phyloP scores from a whole-genome alignment of 208 protist species.

The Leishmania arabica region DNA sequence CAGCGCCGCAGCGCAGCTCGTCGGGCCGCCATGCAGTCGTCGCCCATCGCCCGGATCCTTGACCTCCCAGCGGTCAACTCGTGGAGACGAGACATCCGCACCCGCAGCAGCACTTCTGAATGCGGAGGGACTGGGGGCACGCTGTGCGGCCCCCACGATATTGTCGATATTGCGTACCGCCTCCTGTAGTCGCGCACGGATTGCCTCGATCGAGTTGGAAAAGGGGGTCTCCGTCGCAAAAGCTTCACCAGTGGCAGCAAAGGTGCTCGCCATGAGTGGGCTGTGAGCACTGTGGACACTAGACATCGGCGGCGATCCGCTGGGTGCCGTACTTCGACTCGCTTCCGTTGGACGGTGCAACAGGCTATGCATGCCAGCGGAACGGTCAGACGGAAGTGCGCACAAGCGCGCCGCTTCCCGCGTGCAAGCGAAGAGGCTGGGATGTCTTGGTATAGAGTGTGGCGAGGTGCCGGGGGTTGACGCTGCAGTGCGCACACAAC shows the following conservation, averaged over 20 bases:
- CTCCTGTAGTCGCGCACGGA: conserved; percentile 40
- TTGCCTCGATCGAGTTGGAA: conserved; percentile 29
- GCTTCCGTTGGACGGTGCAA: neutral
- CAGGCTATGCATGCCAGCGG: neutral
- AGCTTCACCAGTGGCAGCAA: neutral
- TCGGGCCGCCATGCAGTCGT: neutral
- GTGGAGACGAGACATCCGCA: neutral
- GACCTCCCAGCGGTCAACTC: neutral
- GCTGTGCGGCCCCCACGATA: conserved; percentile 16
- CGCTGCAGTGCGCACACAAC: neutral
- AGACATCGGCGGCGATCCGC: neutral
- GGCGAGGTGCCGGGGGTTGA: neutral
- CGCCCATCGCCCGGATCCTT: neutral
- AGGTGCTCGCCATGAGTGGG: neutral
- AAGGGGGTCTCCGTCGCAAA: conserved; percentile 1
- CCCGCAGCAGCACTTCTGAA: neutral
- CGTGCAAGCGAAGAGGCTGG: neutral
- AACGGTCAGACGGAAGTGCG: neutral
- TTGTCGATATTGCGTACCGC: conserved; percentile 63
- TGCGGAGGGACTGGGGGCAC: neutral
- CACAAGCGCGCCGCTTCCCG: neutral
- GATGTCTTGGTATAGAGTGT: neutral
- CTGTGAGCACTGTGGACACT: neutral
- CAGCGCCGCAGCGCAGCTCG: neutral
- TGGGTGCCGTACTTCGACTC: neutral